A percentile compares a stretch with the other conserved stretches of the same genome.
phyloP scores from a whole-genome alignment of 2,329 filamentous ascomycete genomes.

The Colletotrichum chlorophyti region DNA sequence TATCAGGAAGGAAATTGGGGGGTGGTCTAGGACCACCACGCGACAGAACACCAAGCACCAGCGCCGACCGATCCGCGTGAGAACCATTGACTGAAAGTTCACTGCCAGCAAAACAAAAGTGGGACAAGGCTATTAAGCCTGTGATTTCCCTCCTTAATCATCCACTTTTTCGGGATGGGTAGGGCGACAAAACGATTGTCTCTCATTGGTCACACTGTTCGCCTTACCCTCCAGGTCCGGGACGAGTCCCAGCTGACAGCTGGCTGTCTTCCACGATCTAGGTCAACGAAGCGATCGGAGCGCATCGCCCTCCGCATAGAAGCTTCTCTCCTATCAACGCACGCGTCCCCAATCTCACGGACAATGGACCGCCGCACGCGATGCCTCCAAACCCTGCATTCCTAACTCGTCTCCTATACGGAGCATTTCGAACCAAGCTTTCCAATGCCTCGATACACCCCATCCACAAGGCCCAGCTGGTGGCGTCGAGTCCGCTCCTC shows the following conservation, averaged over 20 bases:
- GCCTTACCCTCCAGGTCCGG: not conserved
- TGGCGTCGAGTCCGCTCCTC: not conserved
- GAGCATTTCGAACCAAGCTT: not conserved
- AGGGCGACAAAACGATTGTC: too few species aligned
- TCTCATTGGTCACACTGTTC: conserved; percentile 17
- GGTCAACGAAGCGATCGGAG: too few species aligned
- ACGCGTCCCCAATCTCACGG: conserved; percentile 4
- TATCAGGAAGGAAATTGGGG: conserved; percentile 25
- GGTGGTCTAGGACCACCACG: not conserved
- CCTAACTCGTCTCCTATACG: not conserved
- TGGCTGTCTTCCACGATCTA: not conserved
- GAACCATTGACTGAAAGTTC: conserved; percentile 1
- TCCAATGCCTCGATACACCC: conserved; percentile 11
- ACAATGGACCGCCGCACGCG: conserved; percentile 23
- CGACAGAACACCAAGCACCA: conserved; percentile 1
- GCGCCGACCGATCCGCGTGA: conserved; percentile 16
- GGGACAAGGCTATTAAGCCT: too few species aligned
- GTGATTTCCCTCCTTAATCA: too few species aligned
- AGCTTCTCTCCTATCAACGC: not conserved
- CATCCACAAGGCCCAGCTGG: too few species aligned
- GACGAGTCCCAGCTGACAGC: not conserved
- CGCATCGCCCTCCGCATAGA: not conserved
- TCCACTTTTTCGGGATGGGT: too few species aligned
- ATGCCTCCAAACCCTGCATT: conserved; percentile 15
- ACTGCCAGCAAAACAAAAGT: conserved; percentile 21